Evolutionary conservation across 768 basidiomycete genomes (phyloP).

Genomic region (Naganishia onofrii): DNA sequence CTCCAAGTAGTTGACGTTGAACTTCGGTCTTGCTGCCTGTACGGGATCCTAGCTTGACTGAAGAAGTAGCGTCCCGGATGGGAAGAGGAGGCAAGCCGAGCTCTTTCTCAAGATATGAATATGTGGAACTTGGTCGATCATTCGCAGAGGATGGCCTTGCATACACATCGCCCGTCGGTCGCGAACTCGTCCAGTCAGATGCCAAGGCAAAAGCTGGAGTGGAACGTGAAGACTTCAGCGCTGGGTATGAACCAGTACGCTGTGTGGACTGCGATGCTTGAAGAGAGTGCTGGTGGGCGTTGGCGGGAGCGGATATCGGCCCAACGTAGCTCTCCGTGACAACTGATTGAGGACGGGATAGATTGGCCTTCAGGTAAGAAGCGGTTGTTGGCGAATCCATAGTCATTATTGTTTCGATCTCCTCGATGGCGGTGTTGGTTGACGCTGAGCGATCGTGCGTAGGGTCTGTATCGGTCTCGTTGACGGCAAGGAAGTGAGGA

Average conservation of each 20-base stretch:
- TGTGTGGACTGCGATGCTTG: conserved; percentile 17
- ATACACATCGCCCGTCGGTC: background rate
- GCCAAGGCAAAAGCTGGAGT: conserved; percentile 10
- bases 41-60: background rate
- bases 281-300: background rate
- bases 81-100: conserved; percentile 5
- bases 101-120: conserved; percentile 10
- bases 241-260: background rate
- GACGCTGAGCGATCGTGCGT: conserved; percentile 14
- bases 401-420: conserved; percentile 31
- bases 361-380: conserved; percentile 15
- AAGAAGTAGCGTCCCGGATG: background rate
- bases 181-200: conserved; percentile 11
- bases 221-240: conserved; percentile 21
- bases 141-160: background rate
- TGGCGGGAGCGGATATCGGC: conserved; percentile 7
- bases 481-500: background rate
- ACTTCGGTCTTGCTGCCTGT: background rate
- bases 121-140: conserved; percentile 6
- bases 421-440: conserved; percentile 26
- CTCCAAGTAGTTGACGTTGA: background rate
- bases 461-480: background rate
- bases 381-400: conserved; percentile 29
- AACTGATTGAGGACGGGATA: conserved; percentile 8
- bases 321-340: conserved; percentile 11